Base-by-base conservation (phyloP, 2,329 filamentous ascomycete genomes). In the Alternaria solani region DNA sequence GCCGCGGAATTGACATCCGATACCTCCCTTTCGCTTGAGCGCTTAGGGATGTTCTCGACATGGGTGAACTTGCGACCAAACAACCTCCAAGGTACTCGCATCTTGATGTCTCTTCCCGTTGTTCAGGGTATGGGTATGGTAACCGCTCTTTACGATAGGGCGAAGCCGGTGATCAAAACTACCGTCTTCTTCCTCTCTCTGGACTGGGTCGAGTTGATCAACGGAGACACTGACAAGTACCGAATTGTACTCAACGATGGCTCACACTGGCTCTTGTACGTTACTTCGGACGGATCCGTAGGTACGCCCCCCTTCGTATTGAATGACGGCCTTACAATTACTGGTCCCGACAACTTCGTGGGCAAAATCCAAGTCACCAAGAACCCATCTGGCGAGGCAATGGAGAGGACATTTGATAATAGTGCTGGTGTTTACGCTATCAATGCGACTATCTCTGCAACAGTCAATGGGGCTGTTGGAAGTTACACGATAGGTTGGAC, bases 81-180 rank as follows among this genome's bases (percentile, higher is more conserved):
- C 83, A 52, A 83, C 86, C 4, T 81, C 83, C 32, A 73, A 78
- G 25, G 81, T 81, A 9, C 86, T 7, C 75, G 81, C 0, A 85
- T 89, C 2, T 80, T 87, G 0, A 85, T 98, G 44, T 89, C 87
- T 0, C 91, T 96, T 64, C 93, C 94, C 0, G 75, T 97, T 8
- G 88, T 96, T 0, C 94, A 98, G 74, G 95, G 95, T 18, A 95
- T 96, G 88, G 91, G 88, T 0, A 95, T 93, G 69, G 84, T 96
- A 20, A 97, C 94, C 4, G 93, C 85, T 1, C 77, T 92, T 28
- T 98, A 94, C 78, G 85, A 85, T 57, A 87, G 87, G 26, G 84
- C 88, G 0, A 89, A 87, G 14, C 94, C 94, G 0, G 71, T 89
- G 2, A 83, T 98, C 38, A 88, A 92, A 68, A 91, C 89, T 38